phyloP scores from a whole-genome alignment of 148 eudicot genomes.

The Cornus florida region DNA sequence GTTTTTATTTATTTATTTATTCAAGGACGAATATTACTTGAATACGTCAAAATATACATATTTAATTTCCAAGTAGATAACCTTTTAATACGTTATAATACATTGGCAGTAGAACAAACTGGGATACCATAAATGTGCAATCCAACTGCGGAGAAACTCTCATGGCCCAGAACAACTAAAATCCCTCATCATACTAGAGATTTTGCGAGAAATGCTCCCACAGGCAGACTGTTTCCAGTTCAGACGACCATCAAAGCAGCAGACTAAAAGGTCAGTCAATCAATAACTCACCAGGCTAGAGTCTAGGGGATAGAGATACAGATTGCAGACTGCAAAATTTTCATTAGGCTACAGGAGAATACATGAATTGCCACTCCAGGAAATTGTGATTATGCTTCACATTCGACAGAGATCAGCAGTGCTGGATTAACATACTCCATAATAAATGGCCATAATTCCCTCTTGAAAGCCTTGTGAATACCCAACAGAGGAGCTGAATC shows the following conservation, averaged over 20 bases:
- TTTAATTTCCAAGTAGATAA: neutral
- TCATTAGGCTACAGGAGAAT: too few relatives aligned
- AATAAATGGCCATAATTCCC: neutral
- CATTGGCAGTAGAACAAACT: neutral
- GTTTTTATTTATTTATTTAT: too few relatives aligned
- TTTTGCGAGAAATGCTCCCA: neutral
- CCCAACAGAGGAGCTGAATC: neutral
- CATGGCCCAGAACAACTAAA: too few relatives aligned
- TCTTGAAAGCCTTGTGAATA: neutral
- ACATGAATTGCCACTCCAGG: too few relatives aligned
- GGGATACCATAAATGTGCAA: neutral
- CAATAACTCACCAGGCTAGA: too few relatives aligned
- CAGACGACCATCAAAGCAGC: slow-evolving; percentile 7
- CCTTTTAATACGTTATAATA: neutral
- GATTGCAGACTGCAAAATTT: too few relatives aligned
- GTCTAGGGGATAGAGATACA: neutral
- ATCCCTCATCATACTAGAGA: too few relatives aligned
- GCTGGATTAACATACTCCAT: slow-evolving; percentile 2
- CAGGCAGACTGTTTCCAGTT: slow-evolving; percentile 2
- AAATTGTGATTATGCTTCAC: too few relatives aligned
- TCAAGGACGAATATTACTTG: neutral
- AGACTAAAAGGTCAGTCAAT: slow-evolving; percentile 7
- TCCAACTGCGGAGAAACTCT: too few relatives aligned
- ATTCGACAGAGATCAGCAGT: neutral
- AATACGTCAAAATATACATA: neutral